These are phyloP conservation scores for Rhododendron vialii DNA, from an alignment of 148 eudicot species.

Conservation along the genomic window DNA sequence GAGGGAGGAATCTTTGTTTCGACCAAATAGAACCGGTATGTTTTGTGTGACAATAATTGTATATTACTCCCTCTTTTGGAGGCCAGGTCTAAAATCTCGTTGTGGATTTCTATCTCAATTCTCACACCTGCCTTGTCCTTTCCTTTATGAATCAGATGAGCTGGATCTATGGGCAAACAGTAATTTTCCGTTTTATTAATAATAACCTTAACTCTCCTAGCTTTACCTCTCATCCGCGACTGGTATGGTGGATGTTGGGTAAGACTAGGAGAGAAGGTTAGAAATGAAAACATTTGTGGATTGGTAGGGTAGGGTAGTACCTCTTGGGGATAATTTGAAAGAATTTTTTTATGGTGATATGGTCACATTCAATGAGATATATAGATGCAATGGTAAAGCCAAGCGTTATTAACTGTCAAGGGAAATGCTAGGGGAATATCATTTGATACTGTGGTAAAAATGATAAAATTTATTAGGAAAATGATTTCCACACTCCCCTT, in stretches of 20 bases:
- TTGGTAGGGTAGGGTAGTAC: neutral
- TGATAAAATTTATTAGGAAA: neutral
- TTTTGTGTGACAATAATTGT: neutral
- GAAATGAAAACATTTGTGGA: neutral
- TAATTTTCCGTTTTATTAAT: neutral
- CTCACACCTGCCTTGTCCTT: neutral
- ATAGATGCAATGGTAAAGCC: neutral
- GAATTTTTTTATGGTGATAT: neutral
- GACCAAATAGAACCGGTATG: slow-evolving; percentile 38
- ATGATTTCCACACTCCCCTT: no score
- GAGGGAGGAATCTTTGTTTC: slow-evolving; percentile 23
- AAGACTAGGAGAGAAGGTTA: neutral
- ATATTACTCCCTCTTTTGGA: neutral
- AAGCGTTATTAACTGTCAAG: neutral
- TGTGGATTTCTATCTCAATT: neutral
- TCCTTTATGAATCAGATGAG: neutral
- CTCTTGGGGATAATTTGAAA: neutral
- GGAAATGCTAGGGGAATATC: neutral
- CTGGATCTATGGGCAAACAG: neutral
- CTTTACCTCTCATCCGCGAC: neutral
- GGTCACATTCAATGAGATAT: neutral
- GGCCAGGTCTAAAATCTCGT: neutral
- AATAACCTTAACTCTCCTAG: neutral
- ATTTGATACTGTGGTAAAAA: neutral
- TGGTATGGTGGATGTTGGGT: neutral